Percentiles rank a stretch among this genome's conserved stretches.
Conservation (phyloP, 2,329 filamentous ascomycete genomes). For the Chrysoporthe puriensis region DNA sequence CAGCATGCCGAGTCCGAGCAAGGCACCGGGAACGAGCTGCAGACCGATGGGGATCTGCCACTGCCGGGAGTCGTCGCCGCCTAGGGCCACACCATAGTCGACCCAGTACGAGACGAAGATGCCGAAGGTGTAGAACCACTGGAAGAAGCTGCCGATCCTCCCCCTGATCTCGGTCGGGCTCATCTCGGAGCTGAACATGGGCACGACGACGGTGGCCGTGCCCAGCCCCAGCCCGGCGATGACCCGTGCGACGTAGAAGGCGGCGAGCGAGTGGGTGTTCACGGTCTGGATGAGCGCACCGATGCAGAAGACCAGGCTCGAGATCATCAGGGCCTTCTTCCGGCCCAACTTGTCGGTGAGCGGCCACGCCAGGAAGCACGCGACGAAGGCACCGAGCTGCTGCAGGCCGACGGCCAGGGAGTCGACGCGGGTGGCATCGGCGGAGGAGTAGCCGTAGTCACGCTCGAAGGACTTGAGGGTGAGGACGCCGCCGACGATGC, state of each 20-base stretch:
- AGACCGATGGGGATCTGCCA: conserved; percentile 61
- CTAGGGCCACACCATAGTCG: conserved; percentile 47
- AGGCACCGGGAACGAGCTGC: conserved; percentile 50
- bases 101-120: conserved; percentile 44
- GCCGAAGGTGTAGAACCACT: conserved; percentile 47
- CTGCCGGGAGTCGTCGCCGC: conserved; percentile 43
- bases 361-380: conserved; percentile 40
- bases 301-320: conserved; percentile 47
- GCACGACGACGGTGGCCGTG: conserved; percentile 41
- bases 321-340: conserved; percentile 40
- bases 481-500: conserved; percentile 41
- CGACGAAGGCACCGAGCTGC: conserved; percentile 39
- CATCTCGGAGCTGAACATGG: conserved; percentile 50
- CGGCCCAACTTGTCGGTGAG: conserved; percentile 37
- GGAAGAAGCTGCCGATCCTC: conserved; percentile 47
- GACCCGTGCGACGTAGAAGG: conserved; percentile 39
- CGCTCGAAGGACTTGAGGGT: conserved; percentile 36
- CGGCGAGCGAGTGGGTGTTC: conserved; percentile 43
- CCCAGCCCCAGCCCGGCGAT: conserved; percentile 39
- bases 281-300: conserved; percentile 48
- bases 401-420: conserved; percentile 39
- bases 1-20: conserved; percentile 53
- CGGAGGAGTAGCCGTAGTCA: conserved; percentile 36
- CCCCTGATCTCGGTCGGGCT: conserved; percentile 51
- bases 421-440: conserved; percentile 34